These are phyloP conservation scores for Pythium insidiosum DNA, from an alignment of 352 stramenopile species.

Conservation along the genomic window DNA sequence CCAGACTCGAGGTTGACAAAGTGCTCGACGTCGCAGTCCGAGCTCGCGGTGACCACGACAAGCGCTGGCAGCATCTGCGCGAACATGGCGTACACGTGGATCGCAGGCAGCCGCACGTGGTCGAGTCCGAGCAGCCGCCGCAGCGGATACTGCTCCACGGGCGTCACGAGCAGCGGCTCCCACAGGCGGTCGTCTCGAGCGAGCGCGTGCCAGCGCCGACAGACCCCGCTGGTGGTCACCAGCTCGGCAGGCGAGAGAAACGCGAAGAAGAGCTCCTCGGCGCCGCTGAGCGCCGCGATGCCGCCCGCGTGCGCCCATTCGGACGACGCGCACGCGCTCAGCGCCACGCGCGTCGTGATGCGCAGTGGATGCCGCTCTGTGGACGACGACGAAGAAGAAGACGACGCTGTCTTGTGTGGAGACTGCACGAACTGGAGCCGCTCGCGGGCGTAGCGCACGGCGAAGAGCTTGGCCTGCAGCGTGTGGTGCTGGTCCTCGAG, in stretches of 20 bases:
- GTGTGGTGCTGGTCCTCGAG: slow-evolving; percentile 43
- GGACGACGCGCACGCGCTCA: slow-evolving; percentile 21
- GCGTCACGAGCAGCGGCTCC: slow-evolving; percentile 55
- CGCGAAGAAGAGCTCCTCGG: slow-evolving; percentile 55
- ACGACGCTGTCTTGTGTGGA: background rate
- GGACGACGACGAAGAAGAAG: background rate
- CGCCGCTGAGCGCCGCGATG: slow-evolving; percentile 38
- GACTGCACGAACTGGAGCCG: slow-evolving; percentile 31
- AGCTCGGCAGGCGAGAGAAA: slow-evolving; percentile 47
- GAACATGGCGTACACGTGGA: slow-evolving; percentile 74
- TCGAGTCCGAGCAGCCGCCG: slow-evolving; percentile 39
- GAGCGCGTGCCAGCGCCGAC: slow-evolving; percentile 41
- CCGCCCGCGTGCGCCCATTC: slow-evolving; percentile 15
- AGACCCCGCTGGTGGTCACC: slow-evolving; percentile 36
- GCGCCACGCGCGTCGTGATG: slow-evolving; percentile 48
- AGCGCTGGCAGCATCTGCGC: slow-evolving; percentile 23
- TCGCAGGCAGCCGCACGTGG: slow-evolving; percentile 33
- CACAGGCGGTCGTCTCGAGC: slow-evolving; percentile 52
- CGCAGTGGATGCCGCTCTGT: slow-evolving; percentile 12
- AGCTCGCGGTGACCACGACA: slow-evolving; percentile 3
- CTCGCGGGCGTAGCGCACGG: slow-evolving; percentile 34
- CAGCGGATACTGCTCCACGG: slow-evolving; percentile 54
- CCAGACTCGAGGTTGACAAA: too few relatives aligned
- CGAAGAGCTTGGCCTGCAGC: slow-evolving; percentile 51
- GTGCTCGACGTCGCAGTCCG: too few relatives aligned